These are phyloP conservation scores for Brettanomyces nanus DNA, from an alignment of 805 yeast genomes.

Conservation along the genomic window DNA sequence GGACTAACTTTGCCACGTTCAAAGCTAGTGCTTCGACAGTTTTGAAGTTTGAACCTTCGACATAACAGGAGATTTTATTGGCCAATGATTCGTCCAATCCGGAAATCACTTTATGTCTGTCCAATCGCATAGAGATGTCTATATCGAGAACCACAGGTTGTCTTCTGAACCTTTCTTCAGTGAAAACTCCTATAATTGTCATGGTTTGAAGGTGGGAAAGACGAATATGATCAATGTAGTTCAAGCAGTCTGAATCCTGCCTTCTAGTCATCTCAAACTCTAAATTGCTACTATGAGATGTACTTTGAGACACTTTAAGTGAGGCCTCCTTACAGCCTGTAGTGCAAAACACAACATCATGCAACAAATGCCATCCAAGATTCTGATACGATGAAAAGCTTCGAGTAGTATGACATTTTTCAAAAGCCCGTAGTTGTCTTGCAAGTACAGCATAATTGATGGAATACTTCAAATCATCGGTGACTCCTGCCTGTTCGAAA, in stretches of 20 bases:
- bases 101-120: not conserved
- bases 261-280: not conserved
- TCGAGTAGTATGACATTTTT: constrained; percentile 32
- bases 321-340: constrained; percentile 12
- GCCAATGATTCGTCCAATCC: constrained; percentile 17
- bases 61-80: constrained; percentile 38
- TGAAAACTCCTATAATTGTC: constrained; percentile 88
- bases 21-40: constrained; percentile 91
- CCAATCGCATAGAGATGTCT: constrained; percentile 26
- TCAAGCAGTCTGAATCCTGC: not conserved
- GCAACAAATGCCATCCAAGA: constrained; percentile 20
- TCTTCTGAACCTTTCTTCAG: constrained; percentile 74
- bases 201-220: constrained; percentile 50
- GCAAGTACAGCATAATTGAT: constrained; percentile 85
- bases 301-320: constrained; percentile 8
- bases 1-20: constrained; percentile 42
- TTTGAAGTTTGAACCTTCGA: constrained; percentile 74
- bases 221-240: constrained; percentile 13
- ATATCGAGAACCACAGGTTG: constrained; percentile 69
- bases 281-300: not conserved
- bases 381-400: constrained; percentile 36
- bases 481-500: constrained; percentile 63
- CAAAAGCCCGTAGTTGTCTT: constrained; percentile 47
- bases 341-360: constrained; percentile 13
- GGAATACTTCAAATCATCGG: constrained; percentile 76